Percentiles rank a stretch among this genome's conserved stretches.
Evolutionary conservation across 306 rosid species (phyloP).

Genomic region (Pyrus communis): DNA sequence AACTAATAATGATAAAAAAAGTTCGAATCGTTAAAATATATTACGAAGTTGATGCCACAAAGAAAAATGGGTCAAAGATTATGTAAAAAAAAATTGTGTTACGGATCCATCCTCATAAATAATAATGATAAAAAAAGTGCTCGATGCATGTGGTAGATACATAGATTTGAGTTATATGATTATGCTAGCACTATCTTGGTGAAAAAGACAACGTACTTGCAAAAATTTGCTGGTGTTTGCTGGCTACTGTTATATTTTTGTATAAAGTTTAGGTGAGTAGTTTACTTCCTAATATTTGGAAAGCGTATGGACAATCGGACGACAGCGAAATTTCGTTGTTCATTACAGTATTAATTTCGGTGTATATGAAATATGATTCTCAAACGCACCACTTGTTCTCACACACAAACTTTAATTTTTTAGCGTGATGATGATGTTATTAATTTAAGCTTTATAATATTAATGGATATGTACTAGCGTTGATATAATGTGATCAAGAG

Average conservation of each 20-base stretch:
- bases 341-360: background rate
- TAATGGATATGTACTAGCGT: too few species aligned
- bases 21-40: too few species aligned
- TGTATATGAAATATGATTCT: background rate
- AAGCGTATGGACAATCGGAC: background rate
- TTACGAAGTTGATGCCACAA: too few species aligned
- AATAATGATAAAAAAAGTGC: background rate
- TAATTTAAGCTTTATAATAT: too few species aligned
- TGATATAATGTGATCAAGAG: too few species aligned
- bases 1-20: background rate
- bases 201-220: conserved; percentile 7
- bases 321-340: background rate
- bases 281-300: background rate
- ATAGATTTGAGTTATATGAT: background rate
- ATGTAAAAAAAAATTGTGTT: too few species aligned
- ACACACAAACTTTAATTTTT: background rate
- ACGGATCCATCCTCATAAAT: too few species aligned
- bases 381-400: background rate
- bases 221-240: background rate
- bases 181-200: background rate
- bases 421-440: too few species aligned
- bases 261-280: background rate
- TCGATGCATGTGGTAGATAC: background rate
- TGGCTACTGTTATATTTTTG: background rate
- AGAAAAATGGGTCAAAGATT: too few species aligned